These are phyloP conservation scores for Xylariaceae sp. DNA, from an alignment of 2,329 filamentous ascomycete species.

Conservation along the genomic window DNA sequence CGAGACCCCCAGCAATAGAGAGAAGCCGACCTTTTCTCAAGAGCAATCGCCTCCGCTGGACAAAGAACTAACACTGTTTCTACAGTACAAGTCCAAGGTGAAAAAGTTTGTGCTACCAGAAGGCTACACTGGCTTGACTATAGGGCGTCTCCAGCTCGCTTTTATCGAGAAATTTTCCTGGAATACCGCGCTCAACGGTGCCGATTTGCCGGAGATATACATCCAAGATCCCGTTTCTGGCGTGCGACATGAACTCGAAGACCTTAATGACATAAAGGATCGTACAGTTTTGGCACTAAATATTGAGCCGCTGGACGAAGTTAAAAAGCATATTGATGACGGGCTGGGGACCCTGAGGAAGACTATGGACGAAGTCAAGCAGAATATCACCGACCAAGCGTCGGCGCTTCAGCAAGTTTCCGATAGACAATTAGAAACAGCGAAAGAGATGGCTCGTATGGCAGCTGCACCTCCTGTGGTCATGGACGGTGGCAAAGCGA, in stretches of 20 bases:
- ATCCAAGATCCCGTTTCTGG: constrained; percentile 95
- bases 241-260: constrained; percentile 94
- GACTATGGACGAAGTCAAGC: constrained; percentile 82
- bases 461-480: constrained; percentile 45
- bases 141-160: constrained; percentile 85
- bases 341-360: constrained; percentile 76
- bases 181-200: constrained; percentile 93
- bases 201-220: constrained; percentile 93
- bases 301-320: constrained; percentile 88
- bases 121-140: constrained; percentile 78
- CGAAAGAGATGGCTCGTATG: constrained; percentile 75
- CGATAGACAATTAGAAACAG: constrained; percentile 84
- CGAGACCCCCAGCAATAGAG: constrained; percentile 43
- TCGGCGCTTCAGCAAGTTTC: constrained; percentile 81
- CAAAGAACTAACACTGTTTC: constrained; percentile 88
- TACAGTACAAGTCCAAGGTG: constrained; percentile 95
- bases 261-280: constrained; percentile 90
- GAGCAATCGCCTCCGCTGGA: constrained; percentile 68
- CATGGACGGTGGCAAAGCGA: constrained; percentile 50
- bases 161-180: constrained; percentile 99
- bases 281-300: constrained; percentile 93
- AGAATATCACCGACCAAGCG: constrained; percentile 79
- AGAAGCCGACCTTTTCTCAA: constrained; percentile 53
- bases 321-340: constrained; percentile 94
- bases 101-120: constrained; percentile 92